phyloP scores from a whole-genome alignment of 306 rosid species.

The Rubus parviflorus region DNA sequence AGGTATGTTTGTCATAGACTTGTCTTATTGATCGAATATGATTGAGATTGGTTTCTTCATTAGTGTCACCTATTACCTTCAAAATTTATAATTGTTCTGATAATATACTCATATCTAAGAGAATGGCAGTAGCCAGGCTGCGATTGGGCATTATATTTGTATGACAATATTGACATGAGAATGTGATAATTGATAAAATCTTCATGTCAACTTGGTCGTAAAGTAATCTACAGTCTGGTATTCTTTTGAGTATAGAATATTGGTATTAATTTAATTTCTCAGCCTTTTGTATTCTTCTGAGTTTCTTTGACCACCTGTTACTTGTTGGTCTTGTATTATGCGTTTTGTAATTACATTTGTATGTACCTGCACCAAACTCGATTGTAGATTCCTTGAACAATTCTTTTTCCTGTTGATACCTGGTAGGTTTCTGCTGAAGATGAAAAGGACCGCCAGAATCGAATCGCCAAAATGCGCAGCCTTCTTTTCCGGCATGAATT shows the following conservation, averaged over 20 bases:
- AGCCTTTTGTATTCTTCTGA: neutral
- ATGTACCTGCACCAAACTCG: neutral
- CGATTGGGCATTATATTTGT: neutral
- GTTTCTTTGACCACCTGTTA: neutral
- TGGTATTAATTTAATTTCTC: neutral
- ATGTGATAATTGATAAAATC: neutral
- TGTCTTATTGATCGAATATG: neutral
- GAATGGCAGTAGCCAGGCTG: neutral
- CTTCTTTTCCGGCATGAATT: slow-evolving; percentile 78
- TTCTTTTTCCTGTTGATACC: slow-evolving; percentile 10
- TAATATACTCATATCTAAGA: neutral
- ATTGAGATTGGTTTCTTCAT: neutral
- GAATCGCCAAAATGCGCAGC: slow-evolving; percentile 92
- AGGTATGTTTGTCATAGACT: slow-evolving; percentile 42
- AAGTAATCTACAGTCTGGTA: neutral
- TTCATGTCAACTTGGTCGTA: neutral
- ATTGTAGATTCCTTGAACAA: neutral
- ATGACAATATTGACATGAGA: neutral
- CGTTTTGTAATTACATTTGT: neutral
- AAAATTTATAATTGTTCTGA: neutral
- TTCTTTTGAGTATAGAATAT: neutral
- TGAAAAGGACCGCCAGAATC: slow-evolving; percentile 75
- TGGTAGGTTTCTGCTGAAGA: slow-evolving; percentile 75
- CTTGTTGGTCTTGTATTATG: neutral
- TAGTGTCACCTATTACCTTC: neutral